Evolutionary conservation across 192 early-diverging fungal genomes (phyloP).

Genomic region (Gigaspora rosea): DNA sequence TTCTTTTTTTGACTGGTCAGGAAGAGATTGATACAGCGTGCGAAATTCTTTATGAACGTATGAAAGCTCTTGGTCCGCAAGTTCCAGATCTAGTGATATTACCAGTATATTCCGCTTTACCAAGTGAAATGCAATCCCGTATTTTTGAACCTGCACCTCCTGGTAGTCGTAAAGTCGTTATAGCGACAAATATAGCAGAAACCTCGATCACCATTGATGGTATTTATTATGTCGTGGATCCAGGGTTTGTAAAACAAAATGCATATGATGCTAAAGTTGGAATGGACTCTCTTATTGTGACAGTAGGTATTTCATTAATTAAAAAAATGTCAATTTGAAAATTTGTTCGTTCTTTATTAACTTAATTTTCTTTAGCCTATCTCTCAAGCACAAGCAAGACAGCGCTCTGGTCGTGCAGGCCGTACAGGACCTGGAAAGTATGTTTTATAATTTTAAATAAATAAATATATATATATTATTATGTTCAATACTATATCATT

Average conservation of each 20-base stretch:
- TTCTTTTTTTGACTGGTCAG: constrained; percentile 97
- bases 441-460: not conserved
- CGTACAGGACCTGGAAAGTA: constrained; percentile 90
- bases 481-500: not conserved
- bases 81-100: constrained; percentile 79
- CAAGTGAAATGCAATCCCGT: constrained; percentile 90
- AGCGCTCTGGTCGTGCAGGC: constrained; percentile 96
- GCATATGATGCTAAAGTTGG: constrained; percentile 95
- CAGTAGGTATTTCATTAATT: constrained; percentile 23
- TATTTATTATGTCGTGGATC: constrained; percentile 94
- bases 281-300: constrained; percentile 94
- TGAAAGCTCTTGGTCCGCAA: constrained; percentile 69
- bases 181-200: constrained; percentile 99
- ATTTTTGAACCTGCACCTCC: constrained; percentile 93
- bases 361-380: constrained; percentile 68
- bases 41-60: constrained; percentile 70
- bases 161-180: constrained; percentile 84
- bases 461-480: not conserved
- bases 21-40: constrained; percentile 94
- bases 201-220: constrained; percentile 98
- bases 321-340: not conserved
- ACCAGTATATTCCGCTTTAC: constrained; percentile 93
- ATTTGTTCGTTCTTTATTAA: not conserved
- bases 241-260: constrained; percentile 96
- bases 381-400: constrained; percentile 91